A percentile compares a stretch with the other conserved stretches of the same genome.
phyloP scores from a whole-genome alignment of 73 alveolate species.

The Tetrahymena borealis region DNA sequence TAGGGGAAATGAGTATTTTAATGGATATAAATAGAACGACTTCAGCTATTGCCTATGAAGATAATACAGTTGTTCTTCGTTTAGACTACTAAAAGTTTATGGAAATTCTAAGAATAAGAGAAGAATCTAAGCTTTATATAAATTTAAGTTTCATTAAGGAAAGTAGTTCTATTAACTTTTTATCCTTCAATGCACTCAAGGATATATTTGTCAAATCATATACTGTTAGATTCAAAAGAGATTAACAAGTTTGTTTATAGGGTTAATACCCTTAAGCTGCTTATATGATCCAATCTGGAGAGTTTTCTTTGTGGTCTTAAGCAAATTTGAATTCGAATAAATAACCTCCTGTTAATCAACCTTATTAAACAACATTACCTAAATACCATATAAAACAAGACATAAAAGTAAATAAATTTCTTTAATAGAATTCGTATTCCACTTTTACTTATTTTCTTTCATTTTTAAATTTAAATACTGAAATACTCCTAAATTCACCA shows the following conservation, averaged over 20 bases:
- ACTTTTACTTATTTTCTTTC: neutral
- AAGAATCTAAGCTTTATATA: neutral
- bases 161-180: neutral
- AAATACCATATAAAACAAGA: neutral
- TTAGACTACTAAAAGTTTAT: neutral
- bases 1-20: neutral
- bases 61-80: neutral
- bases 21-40: neutral
- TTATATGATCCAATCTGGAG: neutral
- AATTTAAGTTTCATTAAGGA: neutral
- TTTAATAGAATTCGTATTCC: neutral
- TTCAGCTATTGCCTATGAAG: neutral
- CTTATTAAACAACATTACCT: neutral
- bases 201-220: neutral
- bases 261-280: neutral
- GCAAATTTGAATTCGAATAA: neutral
- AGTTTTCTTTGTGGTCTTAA: neutral
- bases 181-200: neutral
- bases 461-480: too few relatives aligned
- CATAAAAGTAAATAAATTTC: neutral
- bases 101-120: neutral
- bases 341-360: neutral
- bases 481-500: too few relatives aligned
- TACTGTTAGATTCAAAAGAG: neutral
- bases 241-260: neutral